A percentile compares a stretch with the other conserved stretches of the same genome.
Conservation (phyloP, 345 rosid species). For the Euclidium syriacum region DNA sequence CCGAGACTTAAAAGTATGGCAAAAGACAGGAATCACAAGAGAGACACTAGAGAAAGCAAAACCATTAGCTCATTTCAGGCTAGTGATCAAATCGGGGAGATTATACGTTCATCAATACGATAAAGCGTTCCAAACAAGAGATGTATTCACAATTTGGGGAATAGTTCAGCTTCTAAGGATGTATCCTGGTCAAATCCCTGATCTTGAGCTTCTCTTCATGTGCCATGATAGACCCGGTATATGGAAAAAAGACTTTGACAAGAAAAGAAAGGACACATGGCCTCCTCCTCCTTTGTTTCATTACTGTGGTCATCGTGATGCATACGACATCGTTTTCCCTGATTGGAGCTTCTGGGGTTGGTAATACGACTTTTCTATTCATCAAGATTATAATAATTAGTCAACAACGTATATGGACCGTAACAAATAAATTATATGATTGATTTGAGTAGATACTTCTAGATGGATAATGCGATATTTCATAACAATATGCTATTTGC, state of each 20-base stretch:
- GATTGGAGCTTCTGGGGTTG: constrained; percentile 88
- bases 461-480: too few species aligned
- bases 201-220: constrained; percentile 55
- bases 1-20: constrained; percentile 52
- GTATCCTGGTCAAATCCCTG: constrained; percentile 60
- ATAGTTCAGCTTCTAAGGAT: constrained; percentile 60
- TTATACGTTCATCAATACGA: constrained; percentile 43
- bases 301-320: constrained; percentile 42
- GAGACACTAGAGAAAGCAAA: constrained; percentile 41
- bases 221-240: constrained; percentile 43
- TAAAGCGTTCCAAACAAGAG: constrained; percentile 50
- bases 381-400: not conserved
- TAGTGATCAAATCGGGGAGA: constrained; percentile 41
- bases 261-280: constrained; percentile 16
- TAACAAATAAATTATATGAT: not conserved
- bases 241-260: constrained; percentile 21
- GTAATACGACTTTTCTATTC: constrained; percentile 27
- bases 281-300: constrained; percentile 65
- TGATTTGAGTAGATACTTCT: not conserved
- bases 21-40: constrained; percentile 44
- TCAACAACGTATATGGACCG: constrained; percentile 2
- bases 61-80: constrained; percentile 41
- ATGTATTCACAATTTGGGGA: constrained; percentile 65
- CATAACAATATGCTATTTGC: too few species aligned
- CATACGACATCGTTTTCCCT: constrained; percentile 52